Evolutionary conservation across 2,329 filamentous ascomycete genomes (phyloP).

Genomic region (Esteya vermicola): DNA sequence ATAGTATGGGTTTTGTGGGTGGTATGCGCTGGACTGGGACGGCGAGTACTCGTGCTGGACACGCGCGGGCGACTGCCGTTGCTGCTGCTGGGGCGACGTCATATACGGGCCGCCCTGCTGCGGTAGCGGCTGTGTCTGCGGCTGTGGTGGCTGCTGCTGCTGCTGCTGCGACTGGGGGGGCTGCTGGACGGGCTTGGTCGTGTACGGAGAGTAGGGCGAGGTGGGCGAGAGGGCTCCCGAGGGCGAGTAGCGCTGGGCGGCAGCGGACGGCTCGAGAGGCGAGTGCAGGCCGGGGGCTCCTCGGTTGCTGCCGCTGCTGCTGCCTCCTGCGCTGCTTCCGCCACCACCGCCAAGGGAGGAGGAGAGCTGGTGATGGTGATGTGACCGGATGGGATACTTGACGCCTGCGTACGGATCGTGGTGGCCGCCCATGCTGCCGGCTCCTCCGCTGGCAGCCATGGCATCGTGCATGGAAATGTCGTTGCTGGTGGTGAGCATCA

Average conservation of each 20-base stretch:
- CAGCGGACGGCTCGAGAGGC: conserved; percentile 61
- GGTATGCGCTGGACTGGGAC: conserved; percentile 17
- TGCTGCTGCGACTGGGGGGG: conserved; percentile 10
- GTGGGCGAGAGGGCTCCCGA: conserved; percentile 82
- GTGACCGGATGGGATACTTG: conserved; percentile 72
- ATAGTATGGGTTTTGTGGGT: conserved; percentile 42
- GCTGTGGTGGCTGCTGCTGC: conserved; percentile 5
- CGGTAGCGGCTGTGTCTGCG: no score
- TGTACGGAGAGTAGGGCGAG: conserved; percentile 63
- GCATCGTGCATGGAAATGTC: conserved; percentile 81
- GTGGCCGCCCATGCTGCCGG: conserved; percentile 2
- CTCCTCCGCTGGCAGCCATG: conserved; percentile 4
- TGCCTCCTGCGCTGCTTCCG: background rate
- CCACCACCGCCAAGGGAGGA: conserved; percentile 15
- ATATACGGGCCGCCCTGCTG: no score
- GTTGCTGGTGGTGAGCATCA: conserved; percentile 35
- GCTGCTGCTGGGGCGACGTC: no score
- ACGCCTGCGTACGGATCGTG: conserved; percentile 70
- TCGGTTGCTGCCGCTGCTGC: conserved; percentile 13
- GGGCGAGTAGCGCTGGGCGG: conserved; percentile 85
- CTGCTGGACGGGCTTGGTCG: conserved; percentile 34
- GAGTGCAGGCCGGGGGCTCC: conserved; percentile 52
- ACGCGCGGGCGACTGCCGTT: conserved; percentile 68
- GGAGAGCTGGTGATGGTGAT: conserved; percentile 60
- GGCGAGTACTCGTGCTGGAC: conserved; percentile 41